Evolutionary conservation across 2,329 filamentous ascomycete species (phyloP), one percentile per base, ranked within the genome.

Genomic region (Aspergillus fischeri): DNA sequence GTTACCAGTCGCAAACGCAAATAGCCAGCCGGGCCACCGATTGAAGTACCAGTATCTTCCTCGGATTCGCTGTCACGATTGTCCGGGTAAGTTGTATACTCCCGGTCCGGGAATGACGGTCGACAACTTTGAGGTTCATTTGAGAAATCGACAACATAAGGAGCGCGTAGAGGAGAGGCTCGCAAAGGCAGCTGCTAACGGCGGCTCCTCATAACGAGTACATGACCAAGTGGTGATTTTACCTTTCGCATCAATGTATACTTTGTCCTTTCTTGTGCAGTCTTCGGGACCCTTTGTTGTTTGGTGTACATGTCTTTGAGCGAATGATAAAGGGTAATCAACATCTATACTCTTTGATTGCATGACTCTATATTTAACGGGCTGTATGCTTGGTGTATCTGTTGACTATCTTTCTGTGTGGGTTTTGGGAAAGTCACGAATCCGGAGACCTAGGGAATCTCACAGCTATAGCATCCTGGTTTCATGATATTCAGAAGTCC

Each of bases 71-170:
- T 99, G 94, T 73, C 85, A 88, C 49, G 94, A 99, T 73, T 97
- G 94, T 71, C 91, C 91, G 0, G 91, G 91, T 29, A 97, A 97
- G 74, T 80, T 96, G 10, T 99, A 99, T 74, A 96, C 92, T 0
- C 91, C 92, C 0, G 90, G 92, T 0, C 91, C 92, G 0, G 91
- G 88, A 25, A 89, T 84, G 71, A 92, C 91, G 2, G 90, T 93
- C 4, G 87, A 87, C 49, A 96, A 96, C 70, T 99, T 99, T 62
- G 91, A 96, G 75, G 86, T 95, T 1, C 94, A 99, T 77, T 80
- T 97, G 51, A 90, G 88, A 74, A 97, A 96, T 74, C 85, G 89
- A 47, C 80, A 83, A 53, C 94, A 99, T 73, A 84, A 87, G 66
- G 86, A 90, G 64, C 84, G 83, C 65, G 90, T 92, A 9, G 83